These are phyloP conservation scores for Coelastrella sp. DNA, from an alignment of 139 green algal genomes.

Conservation along the genomic window DNA sequence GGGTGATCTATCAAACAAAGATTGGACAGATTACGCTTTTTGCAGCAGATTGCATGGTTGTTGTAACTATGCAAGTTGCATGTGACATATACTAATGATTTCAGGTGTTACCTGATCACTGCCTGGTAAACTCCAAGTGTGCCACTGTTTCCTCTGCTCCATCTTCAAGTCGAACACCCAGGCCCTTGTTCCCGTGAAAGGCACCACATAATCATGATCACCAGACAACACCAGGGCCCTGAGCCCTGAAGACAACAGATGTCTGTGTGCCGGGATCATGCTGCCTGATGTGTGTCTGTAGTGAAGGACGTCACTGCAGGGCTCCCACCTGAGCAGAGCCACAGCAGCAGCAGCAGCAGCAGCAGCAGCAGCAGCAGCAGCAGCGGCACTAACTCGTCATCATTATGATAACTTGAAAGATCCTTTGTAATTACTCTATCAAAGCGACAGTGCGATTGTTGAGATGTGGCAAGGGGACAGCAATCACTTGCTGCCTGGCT, in stretches of 20 bases:
- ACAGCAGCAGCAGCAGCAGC: constrained; percentile 11
- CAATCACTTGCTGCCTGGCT: background rate
- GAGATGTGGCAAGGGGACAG: background rate
- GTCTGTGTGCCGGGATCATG: constrained; percentile 39
- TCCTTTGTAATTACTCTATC: background rate
- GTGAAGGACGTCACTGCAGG: constrained; percentile 47
- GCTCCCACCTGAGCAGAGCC: constrained; percentile 45
- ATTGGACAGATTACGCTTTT: no score
- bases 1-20: no score
- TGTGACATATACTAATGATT: no score
- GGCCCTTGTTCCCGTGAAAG: constrained; percentile 55
- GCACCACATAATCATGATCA: constrained; percentile 50
- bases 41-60: no score
- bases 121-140: background rate
- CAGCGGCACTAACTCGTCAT: background rate
- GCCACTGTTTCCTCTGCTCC: background rate
- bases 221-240: background rate
- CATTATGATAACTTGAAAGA: no score
- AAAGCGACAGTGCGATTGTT: background rate
- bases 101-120: background rate
- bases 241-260: constrained; percentile 37
- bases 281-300: constrained; percentile 29
- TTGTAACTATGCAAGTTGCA: no score
- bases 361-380: background rate
- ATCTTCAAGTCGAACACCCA: constrained; percentile 54